Base-by-base conservation (phyloP, 257 asterid genomes). In the Paraleonurus japonicus region DNA sequence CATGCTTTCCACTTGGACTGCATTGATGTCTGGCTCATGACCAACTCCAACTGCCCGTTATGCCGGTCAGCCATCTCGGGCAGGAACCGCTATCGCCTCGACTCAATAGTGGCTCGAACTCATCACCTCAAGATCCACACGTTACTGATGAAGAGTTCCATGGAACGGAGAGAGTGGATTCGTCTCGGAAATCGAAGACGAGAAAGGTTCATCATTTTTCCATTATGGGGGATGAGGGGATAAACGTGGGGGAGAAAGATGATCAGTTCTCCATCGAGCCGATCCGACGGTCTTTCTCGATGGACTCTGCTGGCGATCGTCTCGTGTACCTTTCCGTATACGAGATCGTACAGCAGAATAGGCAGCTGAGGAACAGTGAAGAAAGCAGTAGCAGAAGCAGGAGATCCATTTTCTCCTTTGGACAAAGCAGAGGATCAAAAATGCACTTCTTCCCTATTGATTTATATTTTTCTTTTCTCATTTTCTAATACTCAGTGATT, bases 1-100 rank as follows among this genome's bases (percentile, higher is more conserved):
- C 98, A 92, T 61, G 94, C 90, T 0, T 92, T 92, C 67, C 98
- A 89, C 33, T 32, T 86, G 0, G 98, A 92, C 48, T 92, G 98
- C 80, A 86, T 89, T 27, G 98, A 89, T 48, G 73, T 89, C 3
- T 92, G 98, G 98, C 83, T 92, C 4, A 85, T 77, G 43, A 84
- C 47, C 76, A 88, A 87, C 75, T 79, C 95, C 15, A 92, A 81
- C 72, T 92, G 98, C 77, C 98, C 98, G 30, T 72, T 89, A 28
- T 92, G 98, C 73, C 79, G 98, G 50, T 81, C 95, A 5, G 75
- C 86, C 54, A 88, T 92, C 62, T 89, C 88, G 0, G 95, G 98
- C 27, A 63, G 69, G 16, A 75, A 80, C 27, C 33, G 81, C 43
- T 67, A 77, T 53, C 78, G 73, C 28, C 27, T 75, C 0, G 87